Conservation (phyloP, 768 basidiomycete species). For the Leccinellum luteum region DNA sequence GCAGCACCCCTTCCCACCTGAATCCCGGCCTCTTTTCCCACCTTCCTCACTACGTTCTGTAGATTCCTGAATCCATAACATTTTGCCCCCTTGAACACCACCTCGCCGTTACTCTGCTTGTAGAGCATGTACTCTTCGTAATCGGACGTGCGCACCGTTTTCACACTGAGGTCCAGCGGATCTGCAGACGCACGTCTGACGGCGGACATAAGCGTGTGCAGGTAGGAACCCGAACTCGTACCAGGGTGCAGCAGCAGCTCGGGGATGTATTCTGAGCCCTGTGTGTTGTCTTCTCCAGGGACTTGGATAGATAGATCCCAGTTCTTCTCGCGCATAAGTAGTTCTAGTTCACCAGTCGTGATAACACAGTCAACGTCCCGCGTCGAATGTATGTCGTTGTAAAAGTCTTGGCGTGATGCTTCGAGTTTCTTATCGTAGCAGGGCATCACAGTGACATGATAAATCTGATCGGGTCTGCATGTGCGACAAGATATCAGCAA, state of each 20-base stretch:
- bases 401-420: slow-evolving; percentile 93
- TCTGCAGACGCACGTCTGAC: slow-evolving; percentile 41
- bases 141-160: slow-evolving; percentile 67
- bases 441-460: slow-evolving; percentile 98
- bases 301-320: slow-evolving; percentile 71
- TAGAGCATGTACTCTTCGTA: slow-evolving; percentile 71
- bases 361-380: slow-evolving; percentile 97
- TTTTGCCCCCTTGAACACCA: slow-evolving; percentile 89
- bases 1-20: slow-evolving; percentile 71
- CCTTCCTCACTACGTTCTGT: slow-evolving; percentile 93
- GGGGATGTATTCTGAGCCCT: slow-evolving; percentile 44
- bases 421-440: slow-evolving; percentile 99
- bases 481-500: slow-evolving; percentile 2
- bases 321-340: slow-evolving; percentile 76
- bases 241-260: slow-evolving; percentile 78
- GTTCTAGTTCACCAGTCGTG: slow-evolving; percentile 91
- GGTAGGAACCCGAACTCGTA: slow-evolving; percentile 89
- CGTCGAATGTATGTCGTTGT: slow-evolving; percentile 74
- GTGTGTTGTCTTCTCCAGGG: slow-evolving; percentile 43
- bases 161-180: slow-evolving; percentile 50
- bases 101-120: slow-evolving; percentile 44
- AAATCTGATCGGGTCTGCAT: slow-evolving; percentile 77
- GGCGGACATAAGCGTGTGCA: slow-evolving; percentile 71
- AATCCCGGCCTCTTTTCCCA: slow-evolving; percentile 81
- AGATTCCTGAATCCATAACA: slow-evolving; percentile 98